These are phyloP conservation scores for Trichoderma endophyticum DNA, from an alignment of 2,329 filamentous ascomycete genomes.

Conservation along the genomic window DNA sequence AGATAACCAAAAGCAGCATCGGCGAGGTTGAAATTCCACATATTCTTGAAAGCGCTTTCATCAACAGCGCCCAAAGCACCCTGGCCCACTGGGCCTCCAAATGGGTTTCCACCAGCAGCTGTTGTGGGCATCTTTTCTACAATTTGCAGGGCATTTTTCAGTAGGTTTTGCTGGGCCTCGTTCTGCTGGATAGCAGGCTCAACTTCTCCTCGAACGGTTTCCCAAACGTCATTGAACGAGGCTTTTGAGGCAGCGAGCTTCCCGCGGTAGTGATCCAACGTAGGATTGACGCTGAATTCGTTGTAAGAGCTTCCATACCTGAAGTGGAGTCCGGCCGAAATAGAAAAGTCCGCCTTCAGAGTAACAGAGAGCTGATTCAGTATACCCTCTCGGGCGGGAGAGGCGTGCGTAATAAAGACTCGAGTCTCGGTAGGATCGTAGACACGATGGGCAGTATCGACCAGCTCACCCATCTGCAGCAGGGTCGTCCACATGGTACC, in stretches of 20 bases:
- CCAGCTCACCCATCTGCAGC: conserved; percentile 94
- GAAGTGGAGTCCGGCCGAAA: conserved; percentile 97
- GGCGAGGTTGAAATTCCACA: conserved; percentile 99
- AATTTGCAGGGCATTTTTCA: conserved; percentile 86
- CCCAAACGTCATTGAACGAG: conserved; percentile 99
- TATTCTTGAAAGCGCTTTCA: conserved; percentile 99
- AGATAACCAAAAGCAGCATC: conserved; percentile 97
- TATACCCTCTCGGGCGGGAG: conserved; percentile 91
- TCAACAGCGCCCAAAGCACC: conserved; percentile 82
- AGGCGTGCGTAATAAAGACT: conserved; percentile 94
- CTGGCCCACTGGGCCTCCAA: conserved; percentile 78
- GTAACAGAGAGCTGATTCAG: conserved; percentile 97
- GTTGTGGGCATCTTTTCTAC: conserved; percentile 98
- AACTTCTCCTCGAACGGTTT: conserved; percentile 94
- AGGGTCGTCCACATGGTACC: conserved; percentile 99
- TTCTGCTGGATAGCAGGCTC: conserved; percentile 92
- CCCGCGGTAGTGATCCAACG: conserved; percentile 94
- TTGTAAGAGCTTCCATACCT: conserved; percentile 99
- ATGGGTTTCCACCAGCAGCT: conserved; percentile 93
- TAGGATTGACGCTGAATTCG: conserved; percentile 98
- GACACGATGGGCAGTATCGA: conserved; percentile 96
- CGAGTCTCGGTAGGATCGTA: conserved; percentile 98
- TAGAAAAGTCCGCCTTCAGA: conserved; percentile 95
- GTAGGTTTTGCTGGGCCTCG: conserved; percentile 85
- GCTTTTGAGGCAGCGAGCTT: conserved; percentile 97